Conservation (phyloP, 2,329 filamentous ascomycete genomes). For the Hyphodiscus sp. region DNA sequence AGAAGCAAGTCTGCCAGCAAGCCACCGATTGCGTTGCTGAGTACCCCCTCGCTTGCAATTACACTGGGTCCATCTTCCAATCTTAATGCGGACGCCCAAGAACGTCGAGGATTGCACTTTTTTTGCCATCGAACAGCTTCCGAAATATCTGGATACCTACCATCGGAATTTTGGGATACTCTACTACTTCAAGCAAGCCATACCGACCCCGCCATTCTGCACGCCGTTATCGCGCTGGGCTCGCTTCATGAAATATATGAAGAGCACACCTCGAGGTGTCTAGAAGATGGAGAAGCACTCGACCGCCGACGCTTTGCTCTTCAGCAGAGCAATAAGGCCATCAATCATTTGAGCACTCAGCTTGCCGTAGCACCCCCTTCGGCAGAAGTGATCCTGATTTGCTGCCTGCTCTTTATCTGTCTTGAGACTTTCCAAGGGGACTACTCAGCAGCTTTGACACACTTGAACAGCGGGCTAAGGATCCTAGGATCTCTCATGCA, state of each 20-base stretch:
- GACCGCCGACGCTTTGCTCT: slow-evolving; percentile 27
- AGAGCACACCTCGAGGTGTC: neutral
- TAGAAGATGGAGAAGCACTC: neutral
- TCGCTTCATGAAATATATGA: slow-evolving; percentile 16
- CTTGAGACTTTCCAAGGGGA: slow-evolving; percentile 17
- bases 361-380: slow-evolving; percentile 21
- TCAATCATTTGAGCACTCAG: slow-evolving; percentile 36
- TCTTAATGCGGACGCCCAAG: neutral
- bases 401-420: slow-evolving; percentile 16
- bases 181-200: slow-evolving; percentile 56
- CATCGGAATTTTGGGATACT: slow-evolving; percentile 56
- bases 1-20: neutral
- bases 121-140: slow-evolving; percentile 52
- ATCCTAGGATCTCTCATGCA: slow-evolving; percentile 3
- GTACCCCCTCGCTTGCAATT: neutral
- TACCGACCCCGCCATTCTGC: slow-evolving; percentile 25
- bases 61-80: neutral
- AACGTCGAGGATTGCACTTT: slow-evolving; percentile 39
- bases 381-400: slow-evolving; percentile 7
- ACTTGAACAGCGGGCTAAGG: slow-evolving; percentile 14
- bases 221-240: slow-evolving; percentile 20
- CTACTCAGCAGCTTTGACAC: slow-evolving; percentile 11
- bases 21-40: neutral
- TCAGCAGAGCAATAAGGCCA: slow-evolving; percentile 16
- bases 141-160: slow-evolving; percentile 58